Percentiles rank a stretch among this genome's conserved stretches.
Conservation (phyloP, 192 early-diverging fungal species). For the Gryganskiella cystojenkinii region DNA sequence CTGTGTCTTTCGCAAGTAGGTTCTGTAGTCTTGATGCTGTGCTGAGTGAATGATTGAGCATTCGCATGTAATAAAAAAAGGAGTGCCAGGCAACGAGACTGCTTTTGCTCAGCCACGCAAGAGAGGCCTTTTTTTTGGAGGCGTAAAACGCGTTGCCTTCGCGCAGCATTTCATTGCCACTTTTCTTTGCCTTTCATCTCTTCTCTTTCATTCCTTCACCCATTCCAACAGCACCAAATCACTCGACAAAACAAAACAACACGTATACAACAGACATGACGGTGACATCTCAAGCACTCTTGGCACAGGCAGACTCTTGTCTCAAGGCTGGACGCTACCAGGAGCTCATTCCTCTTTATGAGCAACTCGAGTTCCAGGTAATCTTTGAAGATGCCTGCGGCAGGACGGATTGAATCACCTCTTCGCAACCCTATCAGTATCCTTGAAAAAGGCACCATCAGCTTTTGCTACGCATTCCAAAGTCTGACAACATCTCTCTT, state of each 20-base stretch:
- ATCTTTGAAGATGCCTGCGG: background rate
- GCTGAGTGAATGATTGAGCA: no score
- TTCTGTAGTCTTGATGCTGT: no score
- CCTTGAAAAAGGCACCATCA: background rate
- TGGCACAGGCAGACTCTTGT: slow-evolving; percentile 34
- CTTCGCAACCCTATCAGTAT: background rate
- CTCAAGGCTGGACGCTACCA: slow-evolving; percentile 46
- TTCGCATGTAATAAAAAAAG: no score
- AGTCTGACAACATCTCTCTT: background rate
- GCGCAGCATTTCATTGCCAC: no score
- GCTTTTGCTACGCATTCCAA: background rate
- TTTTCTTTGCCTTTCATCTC: no score
- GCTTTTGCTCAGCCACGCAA: no score
- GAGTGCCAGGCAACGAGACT: no score
- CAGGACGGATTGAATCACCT: background rate
- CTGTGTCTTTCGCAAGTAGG: no score
- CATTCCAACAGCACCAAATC: background rate
- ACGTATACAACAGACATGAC: no score
- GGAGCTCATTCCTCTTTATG: slow-evolving; percentile 49
- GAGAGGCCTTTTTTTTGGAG: no score
- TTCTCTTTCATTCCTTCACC: background rate
- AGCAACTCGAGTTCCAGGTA: slow-evolving; percentile 49
- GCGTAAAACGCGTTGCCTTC: no score
- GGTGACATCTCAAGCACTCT: slow-evolving; percentile 8
- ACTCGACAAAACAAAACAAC: background rate